Base-by-base conservation (phyloP, 306 rosid genomes). In the Abrus precatorius region DNA sequence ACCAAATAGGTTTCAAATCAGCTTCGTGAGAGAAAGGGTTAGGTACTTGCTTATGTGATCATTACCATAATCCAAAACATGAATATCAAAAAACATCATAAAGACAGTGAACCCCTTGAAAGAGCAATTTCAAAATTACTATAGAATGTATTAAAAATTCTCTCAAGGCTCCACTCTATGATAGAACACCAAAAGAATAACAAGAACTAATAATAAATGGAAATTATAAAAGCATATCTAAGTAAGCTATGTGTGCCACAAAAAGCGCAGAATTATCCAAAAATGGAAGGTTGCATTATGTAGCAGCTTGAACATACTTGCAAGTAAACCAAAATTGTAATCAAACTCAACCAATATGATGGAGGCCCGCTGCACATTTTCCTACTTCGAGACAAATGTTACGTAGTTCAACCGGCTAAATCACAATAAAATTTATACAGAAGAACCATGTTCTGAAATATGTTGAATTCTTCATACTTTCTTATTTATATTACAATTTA, bases 11-110 rank as follows among this genome's bases (percentile, higher is more conserved):
- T 34, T 13, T 52, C 60, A 34, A 14, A 36, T 77, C 72, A 32
- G 64, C 72, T 65, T 28, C 63, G 41, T 81, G 69, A 36, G 59
- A 12, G 72, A 49, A 56, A 60, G 70, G 48, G 20, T 30, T 7
- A 28, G 32, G 64, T 9, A 52, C 28, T 3, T 52, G 29, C 36
- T 55, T 14, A 40, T 40, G 29, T 38, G 10, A 53, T 34, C 36
- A 54, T 14, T 29, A 9, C 45, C 11, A 74, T 43, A 27, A 41
- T 38, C 65, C 53, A 54, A 53, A 54, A 73, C 5, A 53, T 38
- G 20, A 10, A 20, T 72, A 8, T 53, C 13, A 60, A 3, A 13
- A 48, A 28, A 52, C 7, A 52, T 4, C 28, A 52, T 4, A 52
- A n/a, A 52, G 20, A 20, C 20, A 20, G 20, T 20, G 20, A 20